These are phyloP conservation scores for Teunomyces kruisii DNA, from an alignment of 805 yeast species.

Conservation along the genomic window DNA sequence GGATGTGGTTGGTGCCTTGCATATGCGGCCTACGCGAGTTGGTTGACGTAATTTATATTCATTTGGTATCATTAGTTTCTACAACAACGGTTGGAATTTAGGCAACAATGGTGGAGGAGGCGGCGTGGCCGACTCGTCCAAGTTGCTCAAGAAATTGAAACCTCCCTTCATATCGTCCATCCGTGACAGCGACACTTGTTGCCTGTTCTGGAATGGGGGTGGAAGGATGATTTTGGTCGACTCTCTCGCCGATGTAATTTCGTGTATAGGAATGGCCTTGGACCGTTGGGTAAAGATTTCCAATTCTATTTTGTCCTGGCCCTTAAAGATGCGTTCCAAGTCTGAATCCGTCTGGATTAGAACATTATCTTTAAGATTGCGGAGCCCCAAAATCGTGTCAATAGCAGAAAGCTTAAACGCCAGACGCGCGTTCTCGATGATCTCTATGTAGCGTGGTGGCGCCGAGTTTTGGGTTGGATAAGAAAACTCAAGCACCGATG, in stretches of 20 bases:
- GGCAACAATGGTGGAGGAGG: slow-evolving; percentile 29
- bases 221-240: slow-evolving; percentile 34
- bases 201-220: slow-evolving; percentile 26
- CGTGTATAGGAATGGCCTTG: slow-evolving; percentile 36
- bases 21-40: background rate
- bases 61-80: background rate
- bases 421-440: slow-evolving; percentile 72
- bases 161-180: background rate
- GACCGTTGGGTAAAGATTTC: slow-evolving; percentile 37
- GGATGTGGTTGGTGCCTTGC: no score
- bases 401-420: slow-evolving; percentile 50
- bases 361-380: slow-evolving; percentile 23
- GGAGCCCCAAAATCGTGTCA: slow-evolving; percentile 23
- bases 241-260: slow-evolving; percentile 26
- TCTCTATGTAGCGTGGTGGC: slow-evolving; percentile 76
- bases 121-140: slow-evolving; percentile 19
- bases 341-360: slow-evolving; percentile 35
- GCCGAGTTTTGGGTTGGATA: slow-evolving; percentile 66
- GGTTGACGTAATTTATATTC: no score
- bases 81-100: slow-evolving; percentile 32
- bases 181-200: slow-evolving; percentile 4
- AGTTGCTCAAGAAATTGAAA: slow-evolving; percentile 20
- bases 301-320: slow-evolving; percentile 31
- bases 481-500: slow-evolving; percentile 59
- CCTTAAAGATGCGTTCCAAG: slow-evolving; percentile 36